phyloP scores from a whole-genome alignment of 768 basidiomycete genomes.

The Leccinum subgranulosum region DNA sequence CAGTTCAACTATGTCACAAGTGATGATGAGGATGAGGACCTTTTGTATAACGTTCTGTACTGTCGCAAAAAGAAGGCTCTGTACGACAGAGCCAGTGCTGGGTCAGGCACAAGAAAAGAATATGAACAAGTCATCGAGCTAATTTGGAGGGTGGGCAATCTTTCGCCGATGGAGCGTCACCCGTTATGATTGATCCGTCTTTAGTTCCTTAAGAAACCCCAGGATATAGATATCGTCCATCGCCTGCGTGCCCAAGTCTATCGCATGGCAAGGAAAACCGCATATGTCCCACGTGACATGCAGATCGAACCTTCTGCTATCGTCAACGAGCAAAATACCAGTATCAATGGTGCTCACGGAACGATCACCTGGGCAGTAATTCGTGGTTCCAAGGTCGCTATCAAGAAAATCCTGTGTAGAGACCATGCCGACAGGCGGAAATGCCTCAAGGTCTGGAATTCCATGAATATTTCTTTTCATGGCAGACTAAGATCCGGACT shows the following conservation, averaged over 20 bases:
- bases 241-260: conserved; percentile 22
- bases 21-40: conserved; percentile 13
- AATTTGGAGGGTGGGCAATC: conserved; percentile 18
- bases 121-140: conserved; percentile 22
- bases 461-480: background rate
- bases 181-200: background rate
- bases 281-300: conserved; percentile 20
- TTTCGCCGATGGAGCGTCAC: background rate
- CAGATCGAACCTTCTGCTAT: conserved; percentile 6
- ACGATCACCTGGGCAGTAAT: conserved; percentile 17
- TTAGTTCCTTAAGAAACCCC: conserved; percentile 12
- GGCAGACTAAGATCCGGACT: background rate
- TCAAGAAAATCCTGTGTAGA: conserved; percentile 23
- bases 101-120: conserved; percentile 6
- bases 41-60: conserved; percentile 19
- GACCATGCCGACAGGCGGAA: background rate
- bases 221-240: background rate
- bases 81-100: background rate
- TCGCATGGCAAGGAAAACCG: conserved; percentile 28
- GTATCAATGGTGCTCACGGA: conserved; percentile 16
- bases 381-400: conserved; percentile 14
- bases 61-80: conserved; percentile 16
- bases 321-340: background rate
- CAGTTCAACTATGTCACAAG: background rate
- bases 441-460: conserved; percentile 12